Evolutionary conservation across 805 yeast species (phyloP).

Genomic region (Ogataea nakhonphanomensis): DNA sequence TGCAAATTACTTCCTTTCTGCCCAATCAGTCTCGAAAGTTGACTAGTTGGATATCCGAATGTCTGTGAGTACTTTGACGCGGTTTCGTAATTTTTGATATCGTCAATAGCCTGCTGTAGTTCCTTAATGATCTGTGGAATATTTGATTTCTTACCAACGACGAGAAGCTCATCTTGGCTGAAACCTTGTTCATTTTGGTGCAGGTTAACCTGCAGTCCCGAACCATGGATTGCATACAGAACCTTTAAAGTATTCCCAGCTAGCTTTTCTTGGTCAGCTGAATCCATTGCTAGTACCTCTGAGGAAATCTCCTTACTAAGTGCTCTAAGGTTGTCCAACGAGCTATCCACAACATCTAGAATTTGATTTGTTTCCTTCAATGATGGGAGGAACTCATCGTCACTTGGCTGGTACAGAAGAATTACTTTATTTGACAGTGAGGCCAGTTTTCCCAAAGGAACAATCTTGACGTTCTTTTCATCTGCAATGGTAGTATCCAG

Average conservation of each 20-base stretch:
- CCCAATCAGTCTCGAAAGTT: constrained; percentile 82
- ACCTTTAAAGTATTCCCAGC: constrained; percentile 54
- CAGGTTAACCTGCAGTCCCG: constrained; percentile 44
- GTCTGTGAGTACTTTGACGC: constrained; percentile 41
- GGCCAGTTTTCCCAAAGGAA: constrained; percentile 53
- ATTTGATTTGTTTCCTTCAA: constrained; percentile 53
- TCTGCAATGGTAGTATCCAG: constrained; percentile 44
- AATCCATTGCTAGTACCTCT: constrained; percentile 47
- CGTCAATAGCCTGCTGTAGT: constrained; percentile 50
- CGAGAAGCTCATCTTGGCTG: constrained; percentile 49
- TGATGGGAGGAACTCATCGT: constrained; percentile 74
- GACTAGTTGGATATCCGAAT: constrained; percentile 60
- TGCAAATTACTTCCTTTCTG: constrained; percentile 77
- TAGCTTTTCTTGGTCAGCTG: constrained; percentile 55
- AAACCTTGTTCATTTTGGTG: constrained; percentile 39
- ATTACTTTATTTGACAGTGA: constrained; percentile 46
- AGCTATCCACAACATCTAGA: constrained; percentile 50
- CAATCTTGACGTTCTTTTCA: constrained; percentile 48
- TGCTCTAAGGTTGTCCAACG: constrained; percentile 57
- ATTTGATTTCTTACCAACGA: constrained; percentile 69
- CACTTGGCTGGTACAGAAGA: constrained; percentile 49
- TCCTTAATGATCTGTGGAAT: constrained; percentile 53
- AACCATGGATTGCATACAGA: constrained; percentile 31
- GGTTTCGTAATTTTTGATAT: constrained; percentile 37
- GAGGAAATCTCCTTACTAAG: constrained; percentile 52